Conservation (phyloP, 1,139 yeast species). For the Barnettozyma hawaiiensis region DNA sequence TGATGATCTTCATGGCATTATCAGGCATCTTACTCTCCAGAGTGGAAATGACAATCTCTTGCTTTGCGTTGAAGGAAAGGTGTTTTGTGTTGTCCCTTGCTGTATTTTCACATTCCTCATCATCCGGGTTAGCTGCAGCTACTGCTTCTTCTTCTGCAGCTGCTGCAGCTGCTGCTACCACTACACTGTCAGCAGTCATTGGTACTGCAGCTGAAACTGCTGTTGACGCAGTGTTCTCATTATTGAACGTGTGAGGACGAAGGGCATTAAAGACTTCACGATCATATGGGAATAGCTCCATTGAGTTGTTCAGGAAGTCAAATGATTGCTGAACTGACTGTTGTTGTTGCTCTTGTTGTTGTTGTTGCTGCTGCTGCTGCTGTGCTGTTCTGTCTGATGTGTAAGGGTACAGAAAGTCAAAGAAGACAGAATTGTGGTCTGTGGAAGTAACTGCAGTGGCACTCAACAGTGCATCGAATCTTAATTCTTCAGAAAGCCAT, state of each 20-base stretch:
- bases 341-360: too few species aligned
- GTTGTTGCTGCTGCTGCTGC: too few species aligned
- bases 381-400: conserved; percentile 1
- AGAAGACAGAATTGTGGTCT: conserved; percentile 42
- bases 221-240: conserved; percentile 21
- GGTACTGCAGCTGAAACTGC: background rate
- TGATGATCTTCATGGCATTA: conserved; percentile 17
- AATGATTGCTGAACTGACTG: background rate
- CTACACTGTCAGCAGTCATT: background rate
- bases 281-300: conserved; percentile 18
- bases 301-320: background rate
- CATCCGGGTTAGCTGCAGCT: background rate
- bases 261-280: conserved; percentile 25
- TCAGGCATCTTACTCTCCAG: conserved; percentile 23
- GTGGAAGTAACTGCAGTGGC: conserved; percentile 65
- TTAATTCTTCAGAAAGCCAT: conserved; percentile 65
- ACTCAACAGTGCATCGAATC: conserved; percentile 67
- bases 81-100: background rate
- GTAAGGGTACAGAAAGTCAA: conserved; percentile 43
- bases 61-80: conserved; percentile 1
- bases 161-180: too few species aligned
- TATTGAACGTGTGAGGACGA: conserved; percentile 14
- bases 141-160: too few species aligned
- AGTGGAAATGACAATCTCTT: conserved; percentile 17
- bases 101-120: background rate